Evolutionary conservation across 306 rosid species (phyloP), one percentile per base, ranked within the genome.

Genomic region (Glycine latifolia): DNA sequence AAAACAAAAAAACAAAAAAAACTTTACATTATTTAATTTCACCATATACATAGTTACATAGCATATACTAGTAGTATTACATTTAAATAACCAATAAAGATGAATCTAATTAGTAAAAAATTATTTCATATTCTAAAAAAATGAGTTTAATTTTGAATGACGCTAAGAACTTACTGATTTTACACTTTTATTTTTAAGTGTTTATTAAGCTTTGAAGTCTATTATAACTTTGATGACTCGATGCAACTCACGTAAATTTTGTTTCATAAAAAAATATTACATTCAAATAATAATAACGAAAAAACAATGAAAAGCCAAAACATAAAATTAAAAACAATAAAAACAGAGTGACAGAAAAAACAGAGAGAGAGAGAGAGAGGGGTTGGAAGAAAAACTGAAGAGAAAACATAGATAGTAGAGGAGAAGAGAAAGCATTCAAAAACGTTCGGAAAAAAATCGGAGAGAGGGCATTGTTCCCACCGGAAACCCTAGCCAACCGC

Each of bases 401-500:
- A 72, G 70, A 73, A 50, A 76, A 62, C 44, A 33, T 35, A 39
- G 7, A 5, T 39, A 39, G 46, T 20, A 68, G 35, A 54, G 8
- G 49, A 62, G 53, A 74, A n/a, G 43, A 46, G 48, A 75, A 26
- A 9, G 48, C 47, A 48, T 58, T 75, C 72, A 17, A 47, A 10
- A 81, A 6, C 74, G 78, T 68, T 68, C 39, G 39, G 39, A 35
- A 35, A 69, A 59, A 41, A 71, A 56, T 43, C 35, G 46, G 65
- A 62, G 47, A 39, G 62, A 39, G 62, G 56, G 49, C 60, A 49
- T 58, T 15, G 6, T 60, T 80, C 66, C 60, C 77, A 82, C 85
- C 83, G 77, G 76, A 82, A 26, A 79, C 90, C 90, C 87, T 85
- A 81, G 62, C 85, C 59, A 12, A 10, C 15, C 58, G 31, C 81